Base-by-base conservation (phyloP, 2,329 filamentous ascomycete genomes). In the Fusarium sp. region DNA sequence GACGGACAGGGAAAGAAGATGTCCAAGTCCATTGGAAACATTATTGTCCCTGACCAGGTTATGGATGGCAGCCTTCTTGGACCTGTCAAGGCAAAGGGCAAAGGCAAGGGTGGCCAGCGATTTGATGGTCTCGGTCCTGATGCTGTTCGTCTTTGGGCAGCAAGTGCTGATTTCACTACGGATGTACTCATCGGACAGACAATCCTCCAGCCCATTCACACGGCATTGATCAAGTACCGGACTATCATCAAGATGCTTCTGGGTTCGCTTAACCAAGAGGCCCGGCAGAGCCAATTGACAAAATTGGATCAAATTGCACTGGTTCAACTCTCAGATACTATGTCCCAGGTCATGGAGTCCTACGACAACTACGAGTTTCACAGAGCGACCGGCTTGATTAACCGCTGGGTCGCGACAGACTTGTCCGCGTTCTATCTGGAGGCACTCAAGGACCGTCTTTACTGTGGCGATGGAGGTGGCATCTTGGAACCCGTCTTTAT, bases 1-100 rank as follows among this genome's bases (percentile, higher is more conserved):
- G 96, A 99, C 74, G 86, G 91, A 54, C 83, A 91, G 34, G 94
- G 94, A n/a, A 93, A 92, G 77, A 99, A 99, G 79, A 99, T 99
- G 96, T 97, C 94, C 77, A 99, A 99, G 79, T 97, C 93, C 0
- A 82, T 97, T 1, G 96, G 96, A 14, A 99, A 99, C 75, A 90
- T 92, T 27, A 89, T 98, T 61, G 86, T 88, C 0, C 94, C 95
- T 0, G 83, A 87, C 6, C 85, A 97, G 67, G 93, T 99, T 70
- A 96, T 97, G 83, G 88, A 93, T 57, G 95, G 95, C 6, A 89
- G 89, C 4, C 83, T 97, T 10, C 81, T 96, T 13, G 91, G 91
- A 6, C 89, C 90, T 0, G 76, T 90, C 36, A 92, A 91, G 76
- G 80, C 80, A 44, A 90, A 88, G 74, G 82, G 82, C 49, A 90